These are phyloP conservation scores for Scleroderma bovista DNA, from an alignment of 768 basidiomycete genomes.

Conservation along the genomic window DNA sequence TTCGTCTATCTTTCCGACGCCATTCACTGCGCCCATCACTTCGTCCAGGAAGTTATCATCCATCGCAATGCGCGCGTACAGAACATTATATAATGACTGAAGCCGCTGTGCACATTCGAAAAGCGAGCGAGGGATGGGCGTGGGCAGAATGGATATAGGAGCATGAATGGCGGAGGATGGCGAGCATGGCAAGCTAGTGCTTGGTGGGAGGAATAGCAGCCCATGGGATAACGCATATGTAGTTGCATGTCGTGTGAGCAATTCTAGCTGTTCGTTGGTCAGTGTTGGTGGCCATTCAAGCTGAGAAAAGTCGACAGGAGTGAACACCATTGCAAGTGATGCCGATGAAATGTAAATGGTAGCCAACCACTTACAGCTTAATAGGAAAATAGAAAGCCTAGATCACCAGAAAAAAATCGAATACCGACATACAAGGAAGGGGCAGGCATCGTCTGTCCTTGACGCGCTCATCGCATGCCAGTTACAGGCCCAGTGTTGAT, in stretches of 20 bases:
- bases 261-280: conserved; percentile 49
- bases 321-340: too few species aligned
- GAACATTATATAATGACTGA: conserved; percentile 74
- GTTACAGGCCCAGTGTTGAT: too few species aligned
- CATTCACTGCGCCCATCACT: conserved; percentile 74
- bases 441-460: too few species aligned
- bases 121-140: conserved; percentile 71
- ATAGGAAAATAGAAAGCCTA: too few species aligned
- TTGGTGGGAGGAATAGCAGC: conserved; percentile 71
- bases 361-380: too few species aligned
- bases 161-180: conserved; percentile 84
- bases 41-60: conserved; percentile 76
- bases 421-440: too few species aligned
- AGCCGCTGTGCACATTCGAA: conserved; percentile 62
- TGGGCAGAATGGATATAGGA: conserved; percentile 82
- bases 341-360: too few species aligned
- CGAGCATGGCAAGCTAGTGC: conserved; percentile 37
- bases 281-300: conserved; percentile 79
- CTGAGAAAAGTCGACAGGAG: too few species aligned
- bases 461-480: too few species aligned
- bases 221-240: conserved; percentile 85
- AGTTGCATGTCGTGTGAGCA: conserved; percentile 60
- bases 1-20: conserved; percentile 77
- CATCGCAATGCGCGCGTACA: conserved; percentile 81
- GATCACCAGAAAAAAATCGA: too few species aligned